Evolutionary conservation across 1,284 basidiomycete genomes (phyloP).

Genomic region (Mycena sp.): DNA sequence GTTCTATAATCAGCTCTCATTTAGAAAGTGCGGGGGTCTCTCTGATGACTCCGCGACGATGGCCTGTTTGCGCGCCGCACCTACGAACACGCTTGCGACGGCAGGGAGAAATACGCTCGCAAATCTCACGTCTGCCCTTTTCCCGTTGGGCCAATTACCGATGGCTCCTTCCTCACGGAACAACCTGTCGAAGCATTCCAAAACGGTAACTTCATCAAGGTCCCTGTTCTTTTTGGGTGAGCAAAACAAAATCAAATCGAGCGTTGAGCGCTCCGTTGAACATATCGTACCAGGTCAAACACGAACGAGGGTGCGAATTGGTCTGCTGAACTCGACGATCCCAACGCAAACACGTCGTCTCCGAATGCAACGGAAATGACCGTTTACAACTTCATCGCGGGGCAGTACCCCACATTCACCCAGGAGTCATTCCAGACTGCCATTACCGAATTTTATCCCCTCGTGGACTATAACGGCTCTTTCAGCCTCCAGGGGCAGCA

Average conservation of each 20-base stretch:
- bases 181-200: slow-evolving; percentile 45
- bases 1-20: slow-evolving; percentile 14
- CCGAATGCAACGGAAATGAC: slow-evolving; percentile 45
- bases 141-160: slow-evolving; percentile 45
- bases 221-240: slow-evolving; percentile 46
- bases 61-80: slow-evolving; percentile 41
- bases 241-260: not conserved
- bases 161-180: slow-evolving; percentile 40
- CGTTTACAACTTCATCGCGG: slow-evolving; percentile 47
- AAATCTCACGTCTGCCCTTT: slow-evolving; percentile 41
- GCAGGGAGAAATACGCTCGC: slow-evolving; percentile 41
- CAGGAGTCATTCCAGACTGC: slow-evolving; percentile 38
- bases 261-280: not conserved
- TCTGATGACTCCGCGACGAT: slow-evolving; percentile 25
- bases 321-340: slow-evolving; percentile 41
- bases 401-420: slow-evolving; percentile 45
- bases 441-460: slow-evolving; percentile 42
- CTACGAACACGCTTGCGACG: slow-evolving; percentile 34
- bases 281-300: slow-evolving; percentile 38
- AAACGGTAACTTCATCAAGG: slow-evolving; percentile 42
- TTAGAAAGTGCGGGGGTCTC: slow-evolving; percentile 24
- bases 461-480: slow-evolving; percentile 40
- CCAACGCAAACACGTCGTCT: slow-evolving; percentile 46
- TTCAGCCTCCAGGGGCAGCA: slow-evolving; percentile 48
- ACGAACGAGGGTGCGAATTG: slow-evolving; percentile 48